Evolutionary conservation across 768 basidiomycete species (phyloP).

Genomic region (Crucibulum laeve): DNA sequence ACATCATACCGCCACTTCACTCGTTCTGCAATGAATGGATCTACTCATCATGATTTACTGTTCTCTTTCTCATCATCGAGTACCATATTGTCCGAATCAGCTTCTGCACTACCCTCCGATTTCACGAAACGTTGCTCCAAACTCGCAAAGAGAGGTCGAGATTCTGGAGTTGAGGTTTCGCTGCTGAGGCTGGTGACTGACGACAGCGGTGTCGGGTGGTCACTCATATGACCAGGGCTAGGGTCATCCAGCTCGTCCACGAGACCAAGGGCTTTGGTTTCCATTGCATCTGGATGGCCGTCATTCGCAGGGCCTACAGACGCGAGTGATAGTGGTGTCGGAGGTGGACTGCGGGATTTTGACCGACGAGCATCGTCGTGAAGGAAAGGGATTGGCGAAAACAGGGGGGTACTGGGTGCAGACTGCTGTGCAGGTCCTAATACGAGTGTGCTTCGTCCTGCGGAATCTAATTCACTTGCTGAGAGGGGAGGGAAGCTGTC

Average conservation of each 20-base stretch:
- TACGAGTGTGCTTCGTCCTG: constrained; percentile 35
- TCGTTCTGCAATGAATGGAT: constrained; percentile 12
- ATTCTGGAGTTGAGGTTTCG: constrained; percentile 14
- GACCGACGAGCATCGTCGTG: constrained; percentile 81
- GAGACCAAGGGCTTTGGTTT: constrained; percentile 59
- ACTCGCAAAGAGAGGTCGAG: constrained; percentile 50
- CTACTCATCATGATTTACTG: constrained; percentile 22
- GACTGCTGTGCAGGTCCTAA: constrained; percentile 46
- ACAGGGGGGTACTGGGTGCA: constrained; percentile 73
- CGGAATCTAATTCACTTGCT: constrained; percentile 31
- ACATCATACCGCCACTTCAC: too few species aligned
- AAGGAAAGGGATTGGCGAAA: constrained; percentile 84
- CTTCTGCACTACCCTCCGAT: constrained; percentile 29
- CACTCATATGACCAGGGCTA: constrained; percentile 78
- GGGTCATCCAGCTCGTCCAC: constrained; percentile 88
- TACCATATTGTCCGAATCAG: constrained; percentile 34
- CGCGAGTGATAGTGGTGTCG: constrained; percentile 60
- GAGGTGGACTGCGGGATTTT: constrained; percentile 74
- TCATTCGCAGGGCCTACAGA: constrained; percentile 27
- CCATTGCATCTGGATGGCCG: constrained; percentile 27
- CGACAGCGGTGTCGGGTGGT: constrained; percentile 68
- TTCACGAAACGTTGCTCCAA: constrained; percentile 65
- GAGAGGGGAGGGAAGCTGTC: constrained; percentile 59
- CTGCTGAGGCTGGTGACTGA: constrained; percentile 49
- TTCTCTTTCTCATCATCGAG: constrained; percentile 58